phyloP scores from a whole-genome alignment of 2,329 filamentous ascomycete genomes.

The Didymella keratinophila region DNA sequence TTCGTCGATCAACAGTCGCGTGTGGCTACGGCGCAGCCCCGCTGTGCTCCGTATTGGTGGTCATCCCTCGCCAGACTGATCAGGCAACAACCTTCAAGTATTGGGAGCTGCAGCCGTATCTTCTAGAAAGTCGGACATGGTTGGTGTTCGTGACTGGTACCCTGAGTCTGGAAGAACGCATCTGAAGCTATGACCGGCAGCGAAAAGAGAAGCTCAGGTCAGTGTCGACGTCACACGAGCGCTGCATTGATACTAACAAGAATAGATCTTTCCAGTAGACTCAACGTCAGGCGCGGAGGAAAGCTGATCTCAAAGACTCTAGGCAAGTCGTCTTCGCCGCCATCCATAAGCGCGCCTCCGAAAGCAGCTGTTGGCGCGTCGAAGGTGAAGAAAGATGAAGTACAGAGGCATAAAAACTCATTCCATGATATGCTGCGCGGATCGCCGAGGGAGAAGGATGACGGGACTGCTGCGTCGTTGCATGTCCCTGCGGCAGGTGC shows the following conservation, averaged over 20 bases:
- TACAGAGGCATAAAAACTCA: slow-evolving; percentile 39
- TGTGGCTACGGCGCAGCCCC: slow-evolving; percentile 18
- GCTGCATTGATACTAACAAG: slow-evolving; percentile 12
- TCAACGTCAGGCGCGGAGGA: slow-evolving; percentile 36
- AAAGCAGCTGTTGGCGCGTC: slow-evolving; percentile 40
- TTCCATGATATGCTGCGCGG: slow-evolving; percentile 44
- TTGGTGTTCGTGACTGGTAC: slow-evolving; percentile 25
- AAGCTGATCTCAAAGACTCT: slow-evolving; percentile 34
- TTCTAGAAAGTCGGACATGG: slow-evolving; percentile 9
- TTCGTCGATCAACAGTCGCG: slow-evolving; percentile 27
- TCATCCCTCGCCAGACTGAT: slow-evolving; percentile 13
- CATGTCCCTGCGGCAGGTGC: background rate
- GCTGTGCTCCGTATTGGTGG: slow-evolving; percentile 12
- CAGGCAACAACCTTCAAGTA: slow-evolving; percentile 13
- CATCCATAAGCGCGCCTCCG: slow-evolving; percentile 39
- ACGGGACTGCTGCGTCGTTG: background rate
- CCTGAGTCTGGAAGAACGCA: slow-evolving; percentile 24
- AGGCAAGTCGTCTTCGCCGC: slow-evolving; percentile 30
- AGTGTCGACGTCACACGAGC: slow-evolving; percentile 15
- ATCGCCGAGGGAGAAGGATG: slow-evolving; percentile 16
- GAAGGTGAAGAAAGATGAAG: slow-evolving; percentile 43
- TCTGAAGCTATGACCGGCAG: slow-evolving; percentile 36
- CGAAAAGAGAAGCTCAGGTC: slow-evolving; percentile 44
- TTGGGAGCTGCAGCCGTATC: background rate
- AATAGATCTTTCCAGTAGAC: slow-evolving; percentile 37